Percentiles rank a stretch among this genome's conserved stretches.
These are phyloP conservation scores for Alloteropsis semialata DNA, from an alignment of 176 grass and related monocot species.

Conservation along the genomic window DNA sequence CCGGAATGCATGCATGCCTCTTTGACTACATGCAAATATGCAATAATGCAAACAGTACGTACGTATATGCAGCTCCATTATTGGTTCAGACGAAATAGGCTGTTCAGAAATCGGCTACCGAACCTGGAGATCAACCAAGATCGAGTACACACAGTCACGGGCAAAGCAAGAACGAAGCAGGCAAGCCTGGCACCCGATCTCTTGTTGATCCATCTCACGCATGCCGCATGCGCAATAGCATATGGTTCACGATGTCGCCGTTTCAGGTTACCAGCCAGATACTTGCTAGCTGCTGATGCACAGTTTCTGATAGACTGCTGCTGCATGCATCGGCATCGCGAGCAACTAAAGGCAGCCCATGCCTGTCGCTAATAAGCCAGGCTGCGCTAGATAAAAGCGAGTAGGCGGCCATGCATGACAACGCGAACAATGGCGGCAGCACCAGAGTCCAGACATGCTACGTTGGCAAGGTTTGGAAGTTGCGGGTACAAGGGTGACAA, in stretches of 20 bases:
- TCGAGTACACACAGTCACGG: neutral
- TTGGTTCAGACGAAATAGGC: no score
- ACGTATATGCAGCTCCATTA: neutral
- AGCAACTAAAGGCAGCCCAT: neutral
- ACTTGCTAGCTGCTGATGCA: neutral
- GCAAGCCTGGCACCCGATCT: neutral
- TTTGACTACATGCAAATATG: neutral
- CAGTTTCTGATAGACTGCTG: no score
- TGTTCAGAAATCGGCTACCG: neutral
- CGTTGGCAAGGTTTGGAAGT: constrained; percentile 18
- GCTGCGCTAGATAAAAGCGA: neutral
- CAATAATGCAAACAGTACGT: no score
- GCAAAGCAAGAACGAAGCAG: neutral
- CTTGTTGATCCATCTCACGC: neutral
- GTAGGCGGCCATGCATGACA: neutral
- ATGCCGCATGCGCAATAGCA: neutral
- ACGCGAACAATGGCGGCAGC: neutral
- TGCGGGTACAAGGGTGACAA: constrained; percentile 13
- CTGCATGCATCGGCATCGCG: neutral
- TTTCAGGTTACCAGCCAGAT: neutral
- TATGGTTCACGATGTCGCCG: neutral
- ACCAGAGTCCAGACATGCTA: constrained; percentile 17
- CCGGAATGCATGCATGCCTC: neutral
- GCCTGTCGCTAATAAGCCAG: neutral
- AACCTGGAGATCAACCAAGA: neutral